These are phyloP conservation scores for Emericellopsis cladophorae DNA, from an alignment of 2,329 filamentous ascomycete genomes.

Conservation along the genomic window DNA sequence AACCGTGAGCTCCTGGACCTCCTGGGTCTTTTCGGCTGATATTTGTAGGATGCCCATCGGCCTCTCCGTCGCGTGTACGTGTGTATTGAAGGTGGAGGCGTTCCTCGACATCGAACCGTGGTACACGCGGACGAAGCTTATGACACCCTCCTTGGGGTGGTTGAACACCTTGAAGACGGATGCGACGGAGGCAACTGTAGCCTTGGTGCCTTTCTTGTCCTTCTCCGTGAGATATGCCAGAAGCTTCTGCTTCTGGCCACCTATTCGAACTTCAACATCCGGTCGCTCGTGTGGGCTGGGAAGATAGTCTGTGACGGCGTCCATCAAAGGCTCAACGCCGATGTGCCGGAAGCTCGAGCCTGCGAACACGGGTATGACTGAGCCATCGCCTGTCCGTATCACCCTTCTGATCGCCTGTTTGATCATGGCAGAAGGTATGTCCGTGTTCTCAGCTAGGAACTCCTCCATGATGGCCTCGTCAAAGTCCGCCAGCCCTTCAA, in stretches of 20 bases:
- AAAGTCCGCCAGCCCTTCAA: slow-evolving; percentile 78
- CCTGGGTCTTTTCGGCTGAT: slow-evolving; percentile 76
- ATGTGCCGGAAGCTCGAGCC: slow-evolving; percentile 91
- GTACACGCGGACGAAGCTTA: slow-evolving; percentile 89
- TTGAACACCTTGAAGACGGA: slow-evolving; percentile 93
- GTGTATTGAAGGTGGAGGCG: slow-evolving; percentile 74
- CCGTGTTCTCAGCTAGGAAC: slow-evolving; percentile 66
- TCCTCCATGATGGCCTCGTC: slow-evolving; percentile 78
- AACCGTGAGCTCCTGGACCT: slow-evolving; percentile 65
- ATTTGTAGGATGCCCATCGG: slow-evolving; percentile 77
- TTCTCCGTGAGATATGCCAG: slow-evolving; percentile 23
- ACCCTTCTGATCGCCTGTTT: slow-evolving; percentile 62
- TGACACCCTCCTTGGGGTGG: slow-evolving; percentile 70
- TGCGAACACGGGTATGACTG: slow-evolving; percentile 76
- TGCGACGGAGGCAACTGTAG: slow-evolving; percentile 33
- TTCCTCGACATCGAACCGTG: slow-evolving; percentile 68
- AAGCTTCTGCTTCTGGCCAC: slow-evolving; percentile 27
- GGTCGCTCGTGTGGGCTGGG: slow-evolving; percentile 73
- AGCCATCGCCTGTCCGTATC: slow-evolving; percentile 54
- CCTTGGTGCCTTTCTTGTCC: slow-evolving; percentile 20
- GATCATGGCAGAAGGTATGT: slow-evolving; percentile 57
- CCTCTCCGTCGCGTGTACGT: slow-evolving; percentile 64
- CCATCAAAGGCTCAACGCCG: slow-evolving; percentile 81
- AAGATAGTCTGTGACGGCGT: slow-evolving; percentile 77
- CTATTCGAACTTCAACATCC: slow-evolving; percentile 64